phyloP scores from a whole-genome alignment of 345 rosid genomes.

The Aquilaria sinensis region DNA sequence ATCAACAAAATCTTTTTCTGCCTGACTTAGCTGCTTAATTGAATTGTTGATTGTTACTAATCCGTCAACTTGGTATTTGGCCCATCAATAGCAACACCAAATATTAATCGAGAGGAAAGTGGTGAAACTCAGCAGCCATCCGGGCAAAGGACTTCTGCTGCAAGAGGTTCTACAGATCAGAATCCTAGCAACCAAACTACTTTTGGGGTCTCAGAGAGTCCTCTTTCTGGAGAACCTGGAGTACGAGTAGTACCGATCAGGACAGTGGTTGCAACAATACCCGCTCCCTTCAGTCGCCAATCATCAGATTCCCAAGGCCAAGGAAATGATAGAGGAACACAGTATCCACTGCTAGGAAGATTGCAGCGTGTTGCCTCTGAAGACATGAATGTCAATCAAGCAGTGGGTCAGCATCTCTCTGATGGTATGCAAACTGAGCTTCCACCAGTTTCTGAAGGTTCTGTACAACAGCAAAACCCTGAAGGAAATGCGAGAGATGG shows the following conservation, averaged over 20 bases:
- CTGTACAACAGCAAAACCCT: conserved; percentile 21
- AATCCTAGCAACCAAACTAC: conserved; percentile 26
- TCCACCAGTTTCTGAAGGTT: conserved; percentile 30
- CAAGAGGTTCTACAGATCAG: conserved; percentile 27
- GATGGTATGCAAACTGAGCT: conserved; percentile 32
- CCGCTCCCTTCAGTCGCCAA: conserved; percentile 38
- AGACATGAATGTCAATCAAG: conserved; percentile 28
- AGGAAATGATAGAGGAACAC: conserved; percentile 31
- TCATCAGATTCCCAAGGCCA: conserved; percentile 45
- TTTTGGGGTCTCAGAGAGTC: conserved; percentile 33
- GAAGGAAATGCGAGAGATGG: conserved; percentile 39
- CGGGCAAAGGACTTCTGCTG: conserved; percentile 26
- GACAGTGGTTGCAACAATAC: conserved; percentile 59
- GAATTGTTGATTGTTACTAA: background rate
- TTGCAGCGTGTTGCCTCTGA: conserved; percentile 42
- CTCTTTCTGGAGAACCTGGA: conserved; percentile 47
- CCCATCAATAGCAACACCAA: conserved; percentile 33
- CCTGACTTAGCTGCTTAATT: background rate
- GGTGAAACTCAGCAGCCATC: conserved; percentile 32
- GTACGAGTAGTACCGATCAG: conserved; percentile 60
- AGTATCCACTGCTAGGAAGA: conserved; percentile 48
- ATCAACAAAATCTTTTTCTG: background rate
- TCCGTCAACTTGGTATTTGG: conserved; percentile 18
- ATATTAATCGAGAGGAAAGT: conserved; percentile 32
- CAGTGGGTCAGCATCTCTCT: conserved; percentile 27